Evolutionary conservation across 345 rosid species (phyloP).

Genomic region (Eucalyptus marginata): DNA sequence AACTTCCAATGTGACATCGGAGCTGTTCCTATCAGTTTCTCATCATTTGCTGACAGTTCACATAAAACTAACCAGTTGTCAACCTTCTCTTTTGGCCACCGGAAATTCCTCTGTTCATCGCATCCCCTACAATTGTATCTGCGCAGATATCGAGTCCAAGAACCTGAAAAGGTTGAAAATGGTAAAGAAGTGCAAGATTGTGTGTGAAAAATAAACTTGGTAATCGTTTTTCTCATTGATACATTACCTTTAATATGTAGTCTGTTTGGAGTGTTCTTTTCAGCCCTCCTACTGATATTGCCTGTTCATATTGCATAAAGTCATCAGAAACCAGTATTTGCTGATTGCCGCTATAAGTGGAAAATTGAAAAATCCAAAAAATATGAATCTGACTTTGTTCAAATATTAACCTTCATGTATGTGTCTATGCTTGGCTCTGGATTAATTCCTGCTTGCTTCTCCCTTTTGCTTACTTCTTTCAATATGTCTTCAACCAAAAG

Average conservation of each 20-base stretch:
- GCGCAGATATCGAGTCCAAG: conserved; percentile 1
- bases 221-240: background rate
- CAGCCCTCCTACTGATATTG: background rate
- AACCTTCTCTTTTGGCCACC: conserved; percentile 7
- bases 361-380: background rate
- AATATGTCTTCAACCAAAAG: background rate
- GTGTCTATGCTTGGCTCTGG: conserved; percentile 6
- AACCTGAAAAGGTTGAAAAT: background rate
- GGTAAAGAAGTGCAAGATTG: background rate
- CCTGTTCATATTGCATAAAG: background rate
- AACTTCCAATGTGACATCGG: too few relatives aligned
- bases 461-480: conserved; percentile 2
- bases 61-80: background rate
- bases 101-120: background rate
- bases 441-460: conserved; percentile 3
- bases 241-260: conserved; percentile 2
- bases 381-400: background rate
- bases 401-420: background rate
- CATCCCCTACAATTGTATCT: conserved; percentile 1
- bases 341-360: background rate
- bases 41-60: background rate
- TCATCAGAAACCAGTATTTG: background rate
- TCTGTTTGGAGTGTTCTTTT: background rate
- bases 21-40: background rate
- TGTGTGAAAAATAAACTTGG: background rate